Percentiles rank a stretch among this genome's conserved stretches.
Conservation (phyloP, 495 filamentous ascomycete genomes). For the Penicillium salamii region DNA sequence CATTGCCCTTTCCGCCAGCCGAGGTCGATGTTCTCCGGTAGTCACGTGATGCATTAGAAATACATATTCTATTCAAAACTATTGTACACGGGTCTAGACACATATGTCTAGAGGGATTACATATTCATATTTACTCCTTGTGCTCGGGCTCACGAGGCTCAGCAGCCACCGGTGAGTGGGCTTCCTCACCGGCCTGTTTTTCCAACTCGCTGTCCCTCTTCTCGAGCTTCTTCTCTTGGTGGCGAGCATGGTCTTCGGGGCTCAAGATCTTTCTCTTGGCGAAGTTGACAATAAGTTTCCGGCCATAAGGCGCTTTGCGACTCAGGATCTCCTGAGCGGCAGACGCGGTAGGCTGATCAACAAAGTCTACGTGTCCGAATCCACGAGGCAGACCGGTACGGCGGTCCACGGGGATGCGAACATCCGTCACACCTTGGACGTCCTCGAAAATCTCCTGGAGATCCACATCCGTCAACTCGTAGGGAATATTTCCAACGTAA, state of each 20-base stretch:
- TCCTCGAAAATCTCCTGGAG: constrained; percentile 76
- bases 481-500: constrained; percentile 87
- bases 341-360: constrained; percentile 58
- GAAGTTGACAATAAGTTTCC: constrained; percentile 66
- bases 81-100: background rate
- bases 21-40: constrained; percentile 30
- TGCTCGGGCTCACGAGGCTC: background rate
- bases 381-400: constrained; percentile 83
- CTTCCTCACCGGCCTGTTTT: background rate
- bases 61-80: background rate
- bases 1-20: constrained; percentile 15
- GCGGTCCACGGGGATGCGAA: constrained; percentile 87
- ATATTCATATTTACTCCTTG: background rate
- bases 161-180: background rate
- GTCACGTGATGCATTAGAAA: constrained; percentile 14
- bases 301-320: constrained; percentile 60
- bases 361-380: constrained; percentile 88
- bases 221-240: constrained; percentile 1
- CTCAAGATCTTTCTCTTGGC: constrained; percentile 20
- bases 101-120: too few relatives aligned
- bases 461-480: constrained; percentile 84
- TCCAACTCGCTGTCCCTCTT: background rate
- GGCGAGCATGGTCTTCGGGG: background rate
- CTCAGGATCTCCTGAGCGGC: constrained; percentile 54
- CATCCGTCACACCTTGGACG: constrained; percentile 69